A percentile compares a stretch with the other conserved stretches of the same genome.
Evolutionary conservation across 2,329 filamentous ascomycete species (phyloP).

Genomic region (Colletotrichum sidae): DNA sequence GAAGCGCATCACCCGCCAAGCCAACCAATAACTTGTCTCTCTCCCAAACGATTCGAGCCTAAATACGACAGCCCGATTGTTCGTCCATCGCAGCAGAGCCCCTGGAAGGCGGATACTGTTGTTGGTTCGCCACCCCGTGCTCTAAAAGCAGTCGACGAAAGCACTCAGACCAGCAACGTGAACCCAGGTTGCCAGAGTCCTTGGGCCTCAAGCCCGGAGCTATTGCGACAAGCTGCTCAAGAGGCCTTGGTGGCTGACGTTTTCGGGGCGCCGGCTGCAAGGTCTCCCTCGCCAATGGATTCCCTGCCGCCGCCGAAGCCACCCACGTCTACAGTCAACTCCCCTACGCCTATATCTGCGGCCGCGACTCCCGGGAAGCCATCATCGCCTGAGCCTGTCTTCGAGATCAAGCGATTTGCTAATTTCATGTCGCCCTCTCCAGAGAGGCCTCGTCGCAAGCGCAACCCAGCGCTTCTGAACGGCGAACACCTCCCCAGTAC

Average conservation of each 20-base stretch:
- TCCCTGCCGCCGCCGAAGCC: background rate
- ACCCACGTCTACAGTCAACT: background rate
- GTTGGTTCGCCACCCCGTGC: background rate
- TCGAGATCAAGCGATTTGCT: slow-evolving; percentile 64
- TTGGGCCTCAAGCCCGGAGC: slow-evolving; percentile 40
- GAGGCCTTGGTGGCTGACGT: slow-evolving; percentile 5
- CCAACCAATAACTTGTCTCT: background rate
- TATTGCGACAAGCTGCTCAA: slow-evolving; percentile 20
- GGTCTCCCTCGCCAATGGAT: slow-evolving; percentile 11
- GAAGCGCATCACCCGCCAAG: background rate
- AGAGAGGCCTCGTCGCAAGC: slow-evolving; percentile 42
- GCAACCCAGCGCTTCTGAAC: slow-evolving; percentile 40
- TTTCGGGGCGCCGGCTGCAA: background rate
- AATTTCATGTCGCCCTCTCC: slow-evolving; percentile 65
- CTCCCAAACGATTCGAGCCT: too few relatives aligned
- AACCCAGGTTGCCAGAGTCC: slow-evolving; percentile 25
- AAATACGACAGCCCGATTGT: slow-evolving; percentile 6
- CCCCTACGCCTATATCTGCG: slow-evolving; percentile 26
- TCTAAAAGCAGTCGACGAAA: background rate
- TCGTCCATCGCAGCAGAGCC: slow-evolving; percentile 29
- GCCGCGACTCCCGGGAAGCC: slow-evolving; percentile 43
- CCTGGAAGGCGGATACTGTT: slow-evolving; percentile 22
- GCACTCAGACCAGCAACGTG: background rate
- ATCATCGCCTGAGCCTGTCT: slow-evolving; percentile 58
- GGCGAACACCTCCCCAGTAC: slow-evolving; percentile 45